Evolutionary conservation across 108 stramenopile species (phyloP).

Genomic region (Bacterosira constricta): DNA sequence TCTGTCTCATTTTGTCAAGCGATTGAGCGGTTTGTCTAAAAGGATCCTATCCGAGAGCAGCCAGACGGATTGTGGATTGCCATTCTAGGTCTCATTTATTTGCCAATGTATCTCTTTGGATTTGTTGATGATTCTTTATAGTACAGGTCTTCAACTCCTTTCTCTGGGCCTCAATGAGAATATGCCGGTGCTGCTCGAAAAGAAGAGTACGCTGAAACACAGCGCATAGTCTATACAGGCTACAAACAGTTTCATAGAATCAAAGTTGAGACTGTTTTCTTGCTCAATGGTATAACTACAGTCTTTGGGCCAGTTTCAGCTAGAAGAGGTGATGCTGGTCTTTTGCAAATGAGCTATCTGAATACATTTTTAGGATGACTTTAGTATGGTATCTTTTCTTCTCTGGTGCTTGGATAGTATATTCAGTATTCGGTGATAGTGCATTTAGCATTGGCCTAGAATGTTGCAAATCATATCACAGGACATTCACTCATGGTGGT

Average conservation of each 20-base stretch:
- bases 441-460: not conserved
- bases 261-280: slow-evolving; percentile 11
- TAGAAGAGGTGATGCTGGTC: not conserved
- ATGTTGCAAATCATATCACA: not conserved
- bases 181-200: slow-evolving; percentile 20
- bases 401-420: no score
- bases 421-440: not conserved
- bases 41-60: no score
- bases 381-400: not conserved
- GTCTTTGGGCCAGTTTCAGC: slow-evolving; percentile 19
- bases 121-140: slow-evolving; percentile 18
- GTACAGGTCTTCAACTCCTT: not conserved
- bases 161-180: slow-evolving; percentile 18
- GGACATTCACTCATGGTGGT: not conserved
- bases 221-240: slow-evolving; percentile 15
- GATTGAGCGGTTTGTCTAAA: no score
- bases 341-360: slow-evolving; percentile 1
- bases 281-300: slow-evolving; percentile 18
- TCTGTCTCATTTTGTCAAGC: no score
- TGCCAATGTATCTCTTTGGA: slow-evolving; percentile 22
- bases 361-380: not conserved
- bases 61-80: no score
- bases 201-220: not conserved
- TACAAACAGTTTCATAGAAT: slow-evolving; percentile 12
- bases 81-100: not conserved